Evolutionary conservation across 495 filamentous ascomycete genomes (phyloP), one percentile per base, ranked within the genome.

Genomic region (Xylaria grammica): DNA sequence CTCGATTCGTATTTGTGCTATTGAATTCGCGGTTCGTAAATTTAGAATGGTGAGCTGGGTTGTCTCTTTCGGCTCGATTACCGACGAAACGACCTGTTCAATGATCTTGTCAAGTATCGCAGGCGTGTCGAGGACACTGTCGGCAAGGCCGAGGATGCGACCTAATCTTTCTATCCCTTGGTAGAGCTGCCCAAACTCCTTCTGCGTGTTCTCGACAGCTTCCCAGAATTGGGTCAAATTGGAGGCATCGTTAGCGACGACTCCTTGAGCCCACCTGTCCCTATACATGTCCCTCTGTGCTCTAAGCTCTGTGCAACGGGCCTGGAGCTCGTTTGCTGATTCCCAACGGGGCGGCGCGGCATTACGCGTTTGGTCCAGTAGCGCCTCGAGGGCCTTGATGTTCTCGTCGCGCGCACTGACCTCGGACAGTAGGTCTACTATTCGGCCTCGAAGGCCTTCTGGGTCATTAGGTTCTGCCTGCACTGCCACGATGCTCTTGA

Each of bases 181-280:
- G 38, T 63, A 62, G 10, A 67, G 59, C 24, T 53, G 24, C 45
- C 38, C 45, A 0, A 63, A 63, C 20, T 50, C 52, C 20, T 7
- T 4, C 4, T 34, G 3, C 5, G 60, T 67, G 34, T 40, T 34
- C 46, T 67, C 53, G 11, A 67, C 53, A 0, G 38, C 44, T n/a
- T 32, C n/a, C 65, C 65, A 67, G 26, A 63, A 67, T 9, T 59
- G 9, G 24, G 22, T 50, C 17, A 60, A 22, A 10, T n/a, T 11
- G 1, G n/a, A n/a, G n/a, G 27, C 26, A 15, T 32, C 36, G 3
- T 34, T 24, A 11, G 3, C 20, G 4, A 19, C 19, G 6, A 38
- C 13, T 24, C 10, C 11, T 29, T n/a, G 50, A 54, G 60, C 57
- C 63, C 45, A 60, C n/a, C 17, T 34, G n/a, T 38, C 24, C 8